Evolutionary conservation across 2,329 filamentous ascomycete species (phyloP).

Genomic region (Fusarium sp.): DNA sequence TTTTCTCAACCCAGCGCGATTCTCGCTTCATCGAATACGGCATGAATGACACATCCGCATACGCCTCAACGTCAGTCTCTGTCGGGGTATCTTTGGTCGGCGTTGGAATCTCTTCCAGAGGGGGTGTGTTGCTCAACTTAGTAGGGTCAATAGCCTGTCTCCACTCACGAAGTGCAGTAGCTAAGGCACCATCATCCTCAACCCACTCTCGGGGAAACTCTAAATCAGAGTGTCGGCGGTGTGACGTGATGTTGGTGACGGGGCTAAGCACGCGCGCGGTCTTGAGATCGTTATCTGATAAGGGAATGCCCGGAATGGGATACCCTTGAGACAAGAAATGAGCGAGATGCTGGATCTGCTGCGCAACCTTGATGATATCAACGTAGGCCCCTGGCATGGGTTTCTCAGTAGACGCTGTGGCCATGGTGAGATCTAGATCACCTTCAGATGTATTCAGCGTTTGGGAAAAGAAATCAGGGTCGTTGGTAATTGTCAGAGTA

Average conservation of each 20-base stretch:
- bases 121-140: accelerated
- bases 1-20: accelerated
- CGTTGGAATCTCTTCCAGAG: accelerated
- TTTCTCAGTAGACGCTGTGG: background rate
- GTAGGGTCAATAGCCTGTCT: background rate
- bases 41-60: background rate
- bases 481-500: background rate
- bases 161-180: background rate
- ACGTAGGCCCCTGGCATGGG: background rate
- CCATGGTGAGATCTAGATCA: background rate
- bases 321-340: background rate
- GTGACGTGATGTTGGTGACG: background rate
- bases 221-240: background rate
- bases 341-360: background rate
- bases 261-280: background rate
- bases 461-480: background rate
- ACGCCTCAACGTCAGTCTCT: background rate
- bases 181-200: background rate
- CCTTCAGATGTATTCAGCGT: background rate
- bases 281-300: background rate
- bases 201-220: background rate
- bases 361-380: background rate
- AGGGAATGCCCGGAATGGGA: accelerated
- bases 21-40: background rate
- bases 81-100: accelerated